Base-by-base conservation (phyloP, 176 grass and related monocot genomes). In the Dactylis glomerata region DNA sequence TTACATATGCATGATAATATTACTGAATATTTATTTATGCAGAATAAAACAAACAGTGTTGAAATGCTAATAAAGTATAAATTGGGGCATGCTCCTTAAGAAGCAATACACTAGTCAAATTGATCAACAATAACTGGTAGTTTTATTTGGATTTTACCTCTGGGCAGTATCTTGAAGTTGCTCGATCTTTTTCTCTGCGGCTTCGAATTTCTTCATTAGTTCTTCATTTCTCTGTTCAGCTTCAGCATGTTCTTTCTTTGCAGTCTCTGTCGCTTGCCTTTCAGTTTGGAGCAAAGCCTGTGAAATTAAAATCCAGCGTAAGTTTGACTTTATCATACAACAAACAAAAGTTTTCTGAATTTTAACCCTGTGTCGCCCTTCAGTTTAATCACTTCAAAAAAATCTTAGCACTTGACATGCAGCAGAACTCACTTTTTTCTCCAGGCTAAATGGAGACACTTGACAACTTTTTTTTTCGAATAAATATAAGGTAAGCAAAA, bases 131-230 rank as follows among this genome's bases (percentile, higher is more conserved):
- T 50, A 73, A 83, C 77, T 58, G 22, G 19, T 47, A 59, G 49
- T 15, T 41, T 62, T 81, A 80, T 50, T 87, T 72, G 82, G 75
- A 78, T 71, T 68, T 73, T 85, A 99, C 97, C 97, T 96, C 83
- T 92, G 93, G 36, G 89, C 88, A 83, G 78, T 94, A 68, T 99
- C 91, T 86, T 99, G 92, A 91, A 99, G 88, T 91, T 92, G 93
- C 84, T 99, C 88, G 14, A 91, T 83, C 88, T 90, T 94, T 92
- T 95, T 91, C 68, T 94, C 91, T 61, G 93, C 68, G 5, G 88
- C 81, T 89, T 92, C 93, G 33, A 96, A 86, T 78, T 99, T 99
- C 84, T 94, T 96, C 64, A 86, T 72, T 75, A 99, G 69, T 80
- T 99, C 90, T 92, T 92, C 90, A 84, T 94, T 96, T 88, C 51